Evolutionary conservation across 331 rosid genomes (phyloP).

Genomic region (Acacia concinna): DNA sequence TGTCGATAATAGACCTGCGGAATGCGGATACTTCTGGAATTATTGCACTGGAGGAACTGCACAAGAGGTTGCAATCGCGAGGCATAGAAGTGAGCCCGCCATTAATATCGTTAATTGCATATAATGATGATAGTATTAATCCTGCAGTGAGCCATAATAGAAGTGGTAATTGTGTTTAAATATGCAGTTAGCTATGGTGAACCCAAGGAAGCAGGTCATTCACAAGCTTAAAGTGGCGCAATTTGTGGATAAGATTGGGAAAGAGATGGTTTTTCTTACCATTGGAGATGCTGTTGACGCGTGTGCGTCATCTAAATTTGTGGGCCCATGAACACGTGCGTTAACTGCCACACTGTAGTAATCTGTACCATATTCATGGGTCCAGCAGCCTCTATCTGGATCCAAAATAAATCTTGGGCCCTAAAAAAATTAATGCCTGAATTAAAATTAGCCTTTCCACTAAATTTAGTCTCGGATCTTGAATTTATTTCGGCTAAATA

Average conservation of each 20-base stretch:
- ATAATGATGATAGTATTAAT: background rate
- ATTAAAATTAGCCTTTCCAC: background rate
- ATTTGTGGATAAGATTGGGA: slow-evolving; percentile 76
- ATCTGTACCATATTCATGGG: background rate
- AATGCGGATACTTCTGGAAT: slow-evolving; percentile 86
- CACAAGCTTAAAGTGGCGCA: slow-evolving; percentile 73
- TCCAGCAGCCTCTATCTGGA: background rate
- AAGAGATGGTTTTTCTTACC: slow-evolving; percentile 59
- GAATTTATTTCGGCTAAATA: background rate
- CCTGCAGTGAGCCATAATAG: background rate
- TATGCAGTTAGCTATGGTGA: slow-evolving; percentile 71
- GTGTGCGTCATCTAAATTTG: slow-evolving; percentile 38
- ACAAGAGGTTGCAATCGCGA: slow-evolving; percentile 51
- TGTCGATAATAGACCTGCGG: slow-evolving; percentile 50
- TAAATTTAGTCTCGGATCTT: background rate
- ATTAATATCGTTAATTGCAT: background rate
- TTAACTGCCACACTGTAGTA: too few species aligned
- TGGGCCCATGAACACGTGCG: slow-evolving; percentile 4
- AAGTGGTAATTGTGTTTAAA: background rate
- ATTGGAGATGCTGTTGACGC: slow-evolving; percentile 79
- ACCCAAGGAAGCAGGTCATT: slow-evolving; percentile 79
- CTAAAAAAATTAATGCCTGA: background rate
- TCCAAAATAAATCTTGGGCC: background rate
- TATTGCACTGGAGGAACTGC: slow-evolving; percentile 67
- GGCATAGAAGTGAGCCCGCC: slow-evolving; percentile 52